Evolutionary conservation across 306 rosid species (phyloP), one percentile per base, ranked within the genome.

Genomic region (Oemleria cerasiformis): DNA sequence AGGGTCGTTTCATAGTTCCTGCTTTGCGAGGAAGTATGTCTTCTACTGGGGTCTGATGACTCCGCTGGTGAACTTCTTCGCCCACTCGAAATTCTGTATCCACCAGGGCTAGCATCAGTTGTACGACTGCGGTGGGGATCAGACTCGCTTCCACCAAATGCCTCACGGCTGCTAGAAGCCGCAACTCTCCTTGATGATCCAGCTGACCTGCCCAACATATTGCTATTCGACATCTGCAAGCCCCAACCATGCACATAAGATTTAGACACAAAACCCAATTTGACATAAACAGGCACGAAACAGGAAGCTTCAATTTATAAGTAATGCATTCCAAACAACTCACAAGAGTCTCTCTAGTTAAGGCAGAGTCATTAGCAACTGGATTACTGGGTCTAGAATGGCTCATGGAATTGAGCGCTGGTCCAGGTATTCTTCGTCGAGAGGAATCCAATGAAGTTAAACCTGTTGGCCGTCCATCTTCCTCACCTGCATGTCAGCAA

Each of bases 141-240:
- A 34, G 91, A 84, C 73, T 92, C 98, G n/a, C 88, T 82, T 71
- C 88, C 86, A 65, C 74, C 75, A 67, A 83, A 84, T 59, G 94
- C 92, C 19, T 92, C 95, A 3, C 92, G 88, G 69, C 92, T 84
- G 84, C 92, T 56, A 63, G 98, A 86, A 75, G 81, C 88, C 65
- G 90, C 96, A 57, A 82, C 93, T 55, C 92, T 92, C 84, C 97
- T 87, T n/a, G 92, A 80, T 71, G 96, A 87, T 73, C 96, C 98
- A 78, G 92, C 81, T 21, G 98, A 81, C 69, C 87, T 89, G 56
- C 96, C 97, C 78, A 86, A 59, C 9, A 74, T 76, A 73, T 84
- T 88, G 73, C 88, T 55, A 56, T 75, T 74, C 63, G 87, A 63
- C 68, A 85, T 70, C 97, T 93, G 92, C 88, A 79, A 38, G 51